Conservation (phyloP, 192 early-diverging fungal genomes). For the Backusella parvicylindrica region DNA sequence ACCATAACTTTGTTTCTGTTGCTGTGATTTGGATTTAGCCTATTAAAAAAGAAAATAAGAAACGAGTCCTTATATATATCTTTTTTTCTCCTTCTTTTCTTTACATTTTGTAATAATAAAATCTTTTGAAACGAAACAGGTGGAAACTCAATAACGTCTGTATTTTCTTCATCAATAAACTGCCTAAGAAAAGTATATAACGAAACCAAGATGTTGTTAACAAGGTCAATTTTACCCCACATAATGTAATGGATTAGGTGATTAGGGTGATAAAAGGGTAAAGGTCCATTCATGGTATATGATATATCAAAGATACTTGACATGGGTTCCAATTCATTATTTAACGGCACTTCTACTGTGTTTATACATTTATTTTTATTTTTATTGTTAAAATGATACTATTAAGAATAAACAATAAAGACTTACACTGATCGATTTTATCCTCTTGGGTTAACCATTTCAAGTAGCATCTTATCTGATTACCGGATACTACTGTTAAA, state of each 20-base stretch:
- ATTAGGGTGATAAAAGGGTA: constrained; percentile 74
- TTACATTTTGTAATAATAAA: constrained; percentile 48
- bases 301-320: constrained; percentile 54
- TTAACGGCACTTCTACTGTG: constrained; percentile 3
- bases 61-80: background rate
- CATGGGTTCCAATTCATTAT: constrained; percentile 23
- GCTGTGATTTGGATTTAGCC: background rate
- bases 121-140: constrained; percentile 67
- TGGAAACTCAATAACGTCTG: constrained; percentile 39
- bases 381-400: background rate
- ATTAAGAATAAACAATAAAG: background rate
- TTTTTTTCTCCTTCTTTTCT: background rate
- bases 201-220: constrained; percentile 57
- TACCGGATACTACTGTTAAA: constrained; percentile 52
- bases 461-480: constrained; percentile 53
- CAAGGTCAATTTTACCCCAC: constrained; percentile 71
- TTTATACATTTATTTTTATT: too few species aligned
- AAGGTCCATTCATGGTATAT: constrained; percentile 51
- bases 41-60: background rate
- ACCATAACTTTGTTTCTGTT: constrained; percentile 40
- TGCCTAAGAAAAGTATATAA: constrained; percentile 54
- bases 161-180: constrained; percentile 37
- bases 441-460: constrained; percentile 61
- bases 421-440: constrained; percentile 35
- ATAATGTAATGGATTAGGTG: constrained; percentile 66